These are phyloP conservation scores for Cyclotella distinguenda DNA, from an alignment of 108 stramenopile genomes.

Conservation along the genomic window DNA sequence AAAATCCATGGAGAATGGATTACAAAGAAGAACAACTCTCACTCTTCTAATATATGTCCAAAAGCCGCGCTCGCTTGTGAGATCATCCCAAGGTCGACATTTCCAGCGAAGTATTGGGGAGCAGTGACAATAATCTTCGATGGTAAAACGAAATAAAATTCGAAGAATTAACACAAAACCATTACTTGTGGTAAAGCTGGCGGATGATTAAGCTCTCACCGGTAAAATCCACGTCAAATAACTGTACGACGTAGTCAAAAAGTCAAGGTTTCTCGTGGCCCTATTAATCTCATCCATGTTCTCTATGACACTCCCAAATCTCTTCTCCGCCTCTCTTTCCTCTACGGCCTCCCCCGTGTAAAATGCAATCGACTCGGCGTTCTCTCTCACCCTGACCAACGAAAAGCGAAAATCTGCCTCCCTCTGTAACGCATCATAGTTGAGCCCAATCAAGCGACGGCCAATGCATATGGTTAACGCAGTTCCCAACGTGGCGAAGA, in stretches of 20 bases:
- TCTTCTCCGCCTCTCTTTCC: constrained; percentile 45
- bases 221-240: constrained; percentile 67
- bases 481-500: constrained; percentile 59
- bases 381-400: constrained; percentile 74
- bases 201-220: no score
- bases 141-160: neutral
- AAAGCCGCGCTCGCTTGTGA: constrained; percentile 56
- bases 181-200: no score
- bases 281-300: constrained; percentile 59
- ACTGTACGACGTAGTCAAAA: constrained; percentile 67
- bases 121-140: constrained; percentile 58
- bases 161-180: no score
- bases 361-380: constrained; percentile 79
- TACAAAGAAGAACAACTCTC: no score
- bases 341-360: constrained; percentile 67
- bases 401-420: constrained; percentile 78
- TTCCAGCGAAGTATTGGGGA: constrained; percentile 67
- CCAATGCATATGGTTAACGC: constrained; percentile 48
- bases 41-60: constrained; percentile 90
- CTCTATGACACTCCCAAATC: constrained; percentile 54
- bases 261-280: constrained; percentile 68
- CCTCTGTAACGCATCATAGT: constrained; percentile 56
- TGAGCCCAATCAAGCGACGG: constrained; percentile 51
- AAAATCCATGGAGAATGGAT: no score
- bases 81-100: constrained; percentile 61